phyloP scores from a whole-genome alignment of 768 basidiomycete species.

The Russula virescens region DNA sequence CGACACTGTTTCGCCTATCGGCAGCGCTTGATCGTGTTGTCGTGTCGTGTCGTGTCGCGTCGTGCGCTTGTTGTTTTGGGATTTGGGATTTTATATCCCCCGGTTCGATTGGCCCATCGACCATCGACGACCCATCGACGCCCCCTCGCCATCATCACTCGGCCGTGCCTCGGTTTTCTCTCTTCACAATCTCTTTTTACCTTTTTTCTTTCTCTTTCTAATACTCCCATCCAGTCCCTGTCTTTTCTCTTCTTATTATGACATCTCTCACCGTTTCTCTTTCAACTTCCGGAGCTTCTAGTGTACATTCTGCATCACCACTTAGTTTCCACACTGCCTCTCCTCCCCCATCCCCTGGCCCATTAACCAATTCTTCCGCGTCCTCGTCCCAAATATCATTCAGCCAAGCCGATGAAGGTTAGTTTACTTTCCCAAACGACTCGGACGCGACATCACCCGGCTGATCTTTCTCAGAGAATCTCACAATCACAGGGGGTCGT shows the following conservation, averaged over 20 bases:
- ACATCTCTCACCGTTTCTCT: constrained; percentile 12
- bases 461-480: constrained; percentile 47
- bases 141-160: constrained; percentile 28
- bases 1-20: constrained; percentile 4
- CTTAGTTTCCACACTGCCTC: constrained; percentile 28
- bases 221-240: constrained; percentile 9
- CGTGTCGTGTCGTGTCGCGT: constrained; percentile 43
- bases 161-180: constrained; percentile 46
- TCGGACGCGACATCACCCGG: constrained; percentile 16
- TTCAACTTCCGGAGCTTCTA: constrained; percentile 16
- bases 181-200: constrained; percentile 1
- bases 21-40: constrained; percentile 34
- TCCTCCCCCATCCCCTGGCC: constrained; percentile 27
- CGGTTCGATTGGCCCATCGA: constrained; percentile 30
- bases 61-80: constrained; percentile 30
- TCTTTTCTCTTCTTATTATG: constrained; percentile 27
- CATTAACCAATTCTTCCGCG: constrained; percentile 32
- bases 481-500: constrained; percentile 59
- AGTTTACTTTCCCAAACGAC: constrained; percentile 2
- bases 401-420: constrained; percentile 60
- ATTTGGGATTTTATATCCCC: constrained; percentile 42
- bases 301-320: constrained; percentile 26
- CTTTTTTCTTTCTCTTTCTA: background rate
- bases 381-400: constrained; percentile 55
- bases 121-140: constrained; percentile 37